Conservation (phyloP, 2,329 filamentous ascomycete species). For the Ploettnerulaceae sp. region DNA sequence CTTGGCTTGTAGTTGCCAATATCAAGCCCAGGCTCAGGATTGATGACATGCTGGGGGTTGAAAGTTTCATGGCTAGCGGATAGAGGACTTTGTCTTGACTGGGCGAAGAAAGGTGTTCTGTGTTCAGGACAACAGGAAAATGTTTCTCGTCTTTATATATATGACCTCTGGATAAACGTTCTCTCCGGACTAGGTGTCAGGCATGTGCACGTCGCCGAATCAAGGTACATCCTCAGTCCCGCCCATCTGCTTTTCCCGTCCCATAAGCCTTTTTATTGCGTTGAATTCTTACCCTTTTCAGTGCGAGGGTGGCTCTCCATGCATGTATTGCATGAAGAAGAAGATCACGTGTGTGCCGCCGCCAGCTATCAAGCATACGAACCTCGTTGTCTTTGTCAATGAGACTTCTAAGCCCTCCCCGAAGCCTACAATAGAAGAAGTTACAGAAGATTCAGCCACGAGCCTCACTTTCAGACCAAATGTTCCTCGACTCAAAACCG, state of each 20-base stretch:
- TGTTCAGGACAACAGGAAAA: neutral
- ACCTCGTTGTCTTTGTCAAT: conserved; percentile 13
- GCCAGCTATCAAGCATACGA: neutral
- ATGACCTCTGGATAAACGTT: conserved; percentile 19
- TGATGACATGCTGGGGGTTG: neutral
- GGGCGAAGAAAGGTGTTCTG: neutral
- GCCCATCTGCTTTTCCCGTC: neutral
- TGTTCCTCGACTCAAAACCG: neutral
- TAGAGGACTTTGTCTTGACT: neutral
- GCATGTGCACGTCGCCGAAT: conserved; percentile 21
- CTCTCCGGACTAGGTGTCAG: conserved; percentile 16
- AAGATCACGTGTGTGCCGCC: conserved; percentile 18
- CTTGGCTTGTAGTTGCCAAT: neutral
- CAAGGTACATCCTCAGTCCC: conserved; percentile 12
- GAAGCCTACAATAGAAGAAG: neutral
- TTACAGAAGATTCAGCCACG: neutral
- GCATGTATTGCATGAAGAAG: conserved; percentile 22
- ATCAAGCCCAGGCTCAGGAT: neutral
- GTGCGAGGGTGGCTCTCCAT: conserved; percentile 22
- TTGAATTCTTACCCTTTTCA: conserved; percentile 12
- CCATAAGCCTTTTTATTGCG: no score
- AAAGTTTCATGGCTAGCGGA: neutral
- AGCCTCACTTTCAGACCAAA: neutral
- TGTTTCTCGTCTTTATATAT: conserved; percentile 8
- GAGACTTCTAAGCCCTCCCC: neutral